Conservation (phyloP, 208 protist species). For the Leishmania aethiopica region DNA sequence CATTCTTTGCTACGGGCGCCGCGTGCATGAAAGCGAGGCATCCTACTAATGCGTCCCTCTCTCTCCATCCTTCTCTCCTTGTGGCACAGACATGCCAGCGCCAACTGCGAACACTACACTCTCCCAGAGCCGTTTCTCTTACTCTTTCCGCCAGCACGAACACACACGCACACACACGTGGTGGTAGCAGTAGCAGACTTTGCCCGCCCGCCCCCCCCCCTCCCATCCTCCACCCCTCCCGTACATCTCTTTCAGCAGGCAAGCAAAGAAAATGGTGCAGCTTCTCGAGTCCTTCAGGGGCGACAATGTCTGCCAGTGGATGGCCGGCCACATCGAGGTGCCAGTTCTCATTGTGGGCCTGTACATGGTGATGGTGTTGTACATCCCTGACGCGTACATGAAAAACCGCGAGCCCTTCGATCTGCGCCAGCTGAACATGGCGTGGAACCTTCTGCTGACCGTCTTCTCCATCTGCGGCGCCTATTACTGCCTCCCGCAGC, state of each 20-base stretch:
- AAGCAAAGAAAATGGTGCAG: background rate
- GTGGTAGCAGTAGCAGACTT: background rate
- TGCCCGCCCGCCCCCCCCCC: background rate
- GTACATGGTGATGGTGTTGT: conserved; percentile 71
- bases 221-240: background rate
- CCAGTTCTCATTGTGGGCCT: conserved; percentile 39
- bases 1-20: background rate
- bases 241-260: background rate
- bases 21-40: background rate
- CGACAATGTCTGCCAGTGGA: conserved; percentile 39
- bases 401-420: conserved; percentile 58
- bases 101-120: background rate
- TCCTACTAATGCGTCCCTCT: background rate
- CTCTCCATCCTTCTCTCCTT: background rate
- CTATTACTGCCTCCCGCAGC: conserved; percentile 56
- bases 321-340: conserved; percentile 55
- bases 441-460: conserved; percentile 87
- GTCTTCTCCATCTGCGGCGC: conserved; percentile 74
- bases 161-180: background rate
- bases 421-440: conserved; percentile 50
- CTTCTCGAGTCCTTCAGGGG: conserved; percentile 34
- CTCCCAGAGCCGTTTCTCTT: background rate
- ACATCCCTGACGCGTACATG: conserved; percentile 68
- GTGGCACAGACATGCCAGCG: background rate
- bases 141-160: background rate